Evolutionary conservation across 2,329 filamentous ascomycete genomes (phyloP), one percentile per base, ranked within the genome.

Genomic region (Hymenoscyphus occultus): DNA sequence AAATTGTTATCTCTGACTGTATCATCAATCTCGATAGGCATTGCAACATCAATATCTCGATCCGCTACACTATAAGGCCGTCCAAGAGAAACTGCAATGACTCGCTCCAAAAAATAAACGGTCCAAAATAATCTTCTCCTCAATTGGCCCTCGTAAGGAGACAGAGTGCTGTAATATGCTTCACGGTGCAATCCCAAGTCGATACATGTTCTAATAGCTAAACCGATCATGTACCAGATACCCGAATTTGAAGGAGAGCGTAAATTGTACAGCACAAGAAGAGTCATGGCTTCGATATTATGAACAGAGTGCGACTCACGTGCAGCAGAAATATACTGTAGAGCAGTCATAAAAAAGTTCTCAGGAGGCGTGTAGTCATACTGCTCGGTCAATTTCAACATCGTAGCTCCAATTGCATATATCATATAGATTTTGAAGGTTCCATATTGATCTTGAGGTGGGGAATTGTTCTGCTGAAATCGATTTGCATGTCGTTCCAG

Each of bases 201-300:
- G 59, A 84, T 82, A 62, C 80, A 80, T 7, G 80, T 83, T 51
- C 81, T 78, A 80, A 84, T 83, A 1, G 82, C 81, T 19, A 84
- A 76, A 13, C 82, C 82, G 54, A 83, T 81, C 78, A 84, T 81
- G 69, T 83, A 83, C 82, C 81, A 84, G 59, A 84, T 77, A 9
- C 81, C 82, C 64, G 81, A 80, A 39, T 80, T 81, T 0, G 81
- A 82, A 10, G 80, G 78, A 1, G 80, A 82, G 7, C 82, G 78
- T 2, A 84, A 75, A 69, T 84, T 82, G 67, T 83, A 84, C 3
- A 84, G 73, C 2, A 83, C 80, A 16, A 70, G 61, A 14, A 84
- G 74, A 0, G 80, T 77, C 80, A 83, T 84, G 12, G 82, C 81
- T 68, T 83, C 80, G 16, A 84, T 80, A 56, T 83, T 84, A 28